phyloP scores from a whole-genome alignment of 495 filamentous ascomycete species.

The Aspergillus leporis region DNA sequence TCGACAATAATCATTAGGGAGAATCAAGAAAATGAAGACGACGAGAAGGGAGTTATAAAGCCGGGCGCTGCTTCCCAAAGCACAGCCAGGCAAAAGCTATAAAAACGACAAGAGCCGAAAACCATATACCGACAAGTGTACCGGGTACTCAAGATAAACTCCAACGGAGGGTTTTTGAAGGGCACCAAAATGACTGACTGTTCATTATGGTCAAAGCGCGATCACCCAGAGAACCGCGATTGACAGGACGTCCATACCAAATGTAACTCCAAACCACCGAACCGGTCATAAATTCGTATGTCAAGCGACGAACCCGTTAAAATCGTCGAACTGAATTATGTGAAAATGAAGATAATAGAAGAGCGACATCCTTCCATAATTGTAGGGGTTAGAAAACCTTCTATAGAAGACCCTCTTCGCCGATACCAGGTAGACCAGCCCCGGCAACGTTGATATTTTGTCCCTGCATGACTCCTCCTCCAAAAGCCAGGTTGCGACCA shows the following conservation, averaged over 20 bases:
- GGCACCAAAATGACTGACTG: slow-evolving; percentile 9
- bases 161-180: neutral
- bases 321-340: slow-evolving; percentile 26
- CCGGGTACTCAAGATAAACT: neutral
- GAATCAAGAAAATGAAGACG: neutral
- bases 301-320: slow-evolving; percentile 22
- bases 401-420: slow-evolving; percentile 51
- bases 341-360: slow-evolving; percentile 14
- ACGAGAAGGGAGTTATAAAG: neutral
- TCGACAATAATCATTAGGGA: neutral
- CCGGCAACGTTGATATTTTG: slow-evolving; percentile 54
- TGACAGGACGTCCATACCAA: slow-evolving; percentile 24
- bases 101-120: slow-evolving; percentile 9
- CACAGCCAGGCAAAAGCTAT: neutral
- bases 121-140: slow-evolving; percentile 1
- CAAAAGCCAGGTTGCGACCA: slow-evolving; percentile 42
- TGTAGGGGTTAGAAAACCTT: neutral
- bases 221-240: slow-evolving; percentile 11
- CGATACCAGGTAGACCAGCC: slow-evolving; percentile 53
- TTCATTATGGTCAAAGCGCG: slow-evolving; percentile 18
- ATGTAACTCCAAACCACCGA: slow-evolving; percentile 31
- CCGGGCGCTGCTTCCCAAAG: neutral
- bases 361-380: slow-evolving; percentile 11
- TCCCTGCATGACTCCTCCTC: slow-evolving; percentile 52
- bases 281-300: slow-evolving; percentile 32